These are phyloP conservation scores for Fusarium tupiense DNA, from an alignment of 2,329 filamentous ascomycete genomes.

Conservation along the genomic window DNA sequence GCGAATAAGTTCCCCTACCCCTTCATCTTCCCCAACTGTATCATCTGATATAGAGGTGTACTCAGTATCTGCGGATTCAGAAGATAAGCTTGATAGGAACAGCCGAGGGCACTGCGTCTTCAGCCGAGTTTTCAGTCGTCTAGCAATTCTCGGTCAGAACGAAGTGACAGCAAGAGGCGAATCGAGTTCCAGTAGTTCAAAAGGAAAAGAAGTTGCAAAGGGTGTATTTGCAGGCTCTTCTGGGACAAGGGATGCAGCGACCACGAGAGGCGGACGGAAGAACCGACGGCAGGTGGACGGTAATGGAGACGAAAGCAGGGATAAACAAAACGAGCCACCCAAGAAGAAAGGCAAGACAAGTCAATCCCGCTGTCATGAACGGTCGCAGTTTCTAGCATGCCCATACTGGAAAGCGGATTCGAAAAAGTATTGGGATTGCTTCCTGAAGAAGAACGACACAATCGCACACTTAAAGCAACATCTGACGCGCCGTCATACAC, in stretches of 20 bases:
- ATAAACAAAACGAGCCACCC: rapidly evolving
- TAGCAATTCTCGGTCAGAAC: neutral
- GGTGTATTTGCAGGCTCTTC: rapidly evolving
- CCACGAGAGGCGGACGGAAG: rapidly evolving
- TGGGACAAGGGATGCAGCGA: rapidly evolving
- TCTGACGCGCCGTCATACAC: neutral
- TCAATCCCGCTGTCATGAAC: rapidly evolving
- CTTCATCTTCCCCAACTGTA: neutral
- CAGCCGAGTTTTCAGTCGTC: neutral
- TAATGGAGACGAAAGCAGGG: rapidly evolving
- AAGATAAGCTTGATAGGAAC: neutral
- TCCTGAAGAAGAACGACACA: neutral
- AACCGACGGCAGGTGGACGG: rapidly evolving
- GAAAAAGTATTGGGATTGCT: neutral
- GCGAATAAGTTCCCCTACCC: rapidly evolving
- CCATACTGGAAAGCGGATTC: neutral
- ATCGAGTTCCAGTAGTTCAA: rapidly evolving
- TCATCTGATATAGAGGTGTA: neutral
- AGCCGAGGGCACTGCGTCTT: neutral
- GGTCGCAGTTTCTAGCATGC: neutral
- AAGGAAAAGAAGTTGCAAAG: neutral
- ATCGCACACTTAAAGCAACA: neutral
- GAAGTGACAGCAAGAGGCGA: neutral
- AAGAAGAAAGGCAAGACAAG: neutral
- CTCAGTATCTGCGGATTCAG: neutral